Evolutionary conservation across 345 rosid species (phyloP), one percentile per base, ranked within the genome.

Genomic region (Hibiscus syriacus): DNA sequence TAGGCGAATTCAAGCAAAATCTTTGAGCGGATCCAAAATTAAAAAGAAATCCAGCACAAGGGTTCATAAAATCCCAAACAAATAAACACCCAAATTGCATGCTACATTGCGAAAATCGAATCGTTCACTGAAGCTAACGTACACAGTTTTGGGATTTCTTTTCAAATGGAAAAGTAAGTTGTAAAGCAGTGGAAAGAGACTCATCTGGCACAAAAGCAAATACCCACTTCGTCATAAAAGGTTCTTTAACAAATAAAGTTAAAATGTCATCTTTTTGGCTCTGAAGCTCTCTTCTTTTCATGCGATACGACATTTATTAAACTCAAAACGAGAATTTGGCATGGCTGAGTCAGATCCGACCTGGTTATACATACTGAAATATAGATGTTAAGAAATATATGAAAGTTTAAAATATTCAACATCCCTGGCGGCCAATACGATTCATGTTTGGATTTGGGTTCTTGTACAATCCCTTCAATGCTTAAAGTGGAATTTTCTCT

Each of bases 171-270:
- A 41, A 41, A 61, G 52, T 25, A 62, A 41, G 6, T 61, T 61
- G 11, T 38, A 61, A 61, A 61, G 65, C 3, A 22, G 17, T 14
- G 20, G 9, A 9, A 52, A 23, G 61, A 67, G 48, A 67, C 61
- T 52, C 36, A 67, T 53, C 70, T 50, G 53, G 52, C 20, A 62
- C 13, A 62, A 20, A 50, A 50, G 55, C 25, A 50, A 62, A 62
- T 20, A 23, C 6, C 30, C 29, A 9, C 14, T 63, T 63, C 53
- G 2, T 22, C 66, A 27, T 13, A 38, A 23, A 62, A n/a, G 32
- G 19, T 39, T 23, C 0, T 11, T 20, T 60, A 12, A 43, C 36
- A 16, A 63, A n/a, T 3, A 25, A 25, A 39, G 30, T 22, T 61
- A 38, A 45, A 45, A 1, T 45, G n/a, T 12, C 1, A 60, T 38